Percentiles rank a stretch among this genome's conserved stretches.
These are phyloP conservation scores for Diaporthe ampelina DNA, from an alignment of 2,329 filamentous ascomycete genomes.

Conservation along the genomic window DNA sequence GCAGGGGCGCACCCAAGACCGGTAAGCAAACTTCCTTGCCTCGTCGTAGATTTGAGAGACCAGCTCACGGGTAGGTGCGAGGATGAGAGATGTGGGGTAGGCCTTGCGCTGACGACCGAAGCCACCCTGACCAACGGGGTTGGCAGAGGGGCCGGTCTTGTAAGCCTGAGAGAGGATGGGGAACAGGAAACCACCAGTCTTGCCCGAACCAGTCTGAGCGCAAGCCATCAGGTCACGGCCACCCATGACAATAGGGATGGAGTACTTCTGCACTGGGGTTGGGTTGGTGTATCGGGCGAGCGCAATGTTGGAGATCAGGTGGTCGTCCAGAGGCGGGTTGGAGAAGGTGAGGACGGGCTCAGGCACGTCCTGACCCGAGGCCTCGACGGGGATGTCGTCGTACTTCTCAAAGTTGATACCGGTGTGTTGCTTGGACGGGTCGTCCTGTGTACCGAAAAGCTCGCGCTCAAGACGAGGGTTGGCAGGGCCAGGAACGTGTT, in stretches of 20 bases:
- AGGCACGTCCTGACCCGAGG: constrained; percentile 92
- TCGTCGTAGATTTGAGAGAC: constrained; percentile 99
- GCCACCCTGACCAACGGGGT: constrained; percentile 70
- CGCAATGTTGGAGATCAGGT: constrained; percentile 92
- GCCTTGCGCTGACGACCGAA: constrained; percentile 97
- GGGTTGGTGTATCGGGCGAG: constrained; percentile 95
- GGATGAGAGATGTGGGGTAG: constrained; percentile 94
- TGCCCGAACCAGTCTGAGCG: constrained; percentile 99
- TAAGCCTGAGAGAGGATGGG: constrained; percentile 98
- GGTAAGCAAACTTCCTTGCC: constrained; percentile 97
- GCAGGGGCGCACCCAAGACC: constrained; percentile 98
- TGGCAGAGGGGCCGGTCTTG: constrained; percentile 83
- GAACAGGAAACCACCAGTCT: constrained; percentile 99
- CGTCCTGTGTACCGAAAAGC: constrained; percentile 91
- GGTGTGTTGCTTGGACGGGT: constrained; percentile 94
- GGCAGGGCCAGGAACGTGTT: constrained; percentile 86
- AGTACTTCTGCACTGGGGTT: constrained; percentile 99
- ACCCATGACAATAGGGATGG: constrained; percentile 97
- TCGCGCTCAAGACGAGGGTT: constrained; percentile 95
- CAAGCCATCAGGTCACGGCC: constrained; percentile 99
- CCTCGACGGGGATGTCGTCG: constrained; percentile 98
- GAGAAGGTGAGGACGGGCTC: constrained; percentile 92
- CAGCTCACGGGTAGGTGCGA: constrained; percentile 97
- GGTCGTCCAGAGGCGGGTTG: constrained; percentile 95
- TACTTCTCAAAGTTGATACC: constrained; percentile 99